Evolutionary conservation across 805 yeast species (phyloP).

Genomic region (Metschnikowia lachancei): DNA sequence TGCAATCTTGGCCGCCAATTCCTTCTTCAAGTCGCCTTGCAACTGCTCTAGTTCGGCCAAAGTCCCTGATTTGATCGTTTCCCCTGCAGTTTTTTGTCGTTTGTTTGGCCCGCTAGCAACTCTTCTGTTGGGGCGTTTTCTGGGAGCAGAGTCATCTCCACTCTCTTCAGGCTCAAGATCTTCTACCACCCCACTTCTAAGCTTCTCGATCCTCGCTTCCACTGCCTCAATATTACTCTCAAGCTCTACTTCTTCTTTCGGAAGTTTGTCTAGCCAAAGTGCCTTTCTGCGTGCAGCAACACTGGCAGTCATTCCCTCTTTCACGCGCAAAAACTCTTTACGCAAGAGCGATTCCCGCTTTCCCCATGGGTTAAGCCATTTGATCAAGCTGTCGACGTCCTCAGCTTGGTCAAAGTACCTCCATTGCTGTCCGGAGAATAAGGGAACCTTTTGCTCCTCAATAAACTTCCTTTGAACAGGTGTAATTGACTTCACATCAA

Average conservation of each 20-base stretch:
- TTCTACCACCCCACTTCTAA: slow-evolving; percentile 9
- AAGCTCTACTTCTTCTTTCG: slow-evolving; percentile 27
- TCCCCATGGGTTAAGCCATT: slow-evolving; percentile 79
- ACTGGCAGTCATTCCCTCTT: slow-evolving; percentile 52
- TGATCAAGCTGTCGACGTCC: slow-evolving; percentile 53
- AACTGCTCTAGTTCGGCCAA: slow-evolving; percentile 25
- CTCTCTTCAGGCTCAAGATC: slow-evolving; percentile 28
- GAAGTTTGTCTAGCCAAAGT: slow-evolving; percentile 41
- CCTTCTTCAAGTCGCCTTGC: slow-evolving; percentile 27
- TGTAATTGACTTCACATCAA: slow-evolving; percentile 22
- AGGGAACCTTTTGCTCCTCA: slow-evolving; percentile 62
- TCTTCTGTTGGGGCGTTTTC: slow-evolving; percentile 33
- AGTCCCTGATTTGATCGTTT: slow-evolving; percentile 29
- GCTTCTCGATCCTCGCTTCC: slow-evolving; percentile 6
- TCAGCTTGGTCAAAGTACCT: slow-evolving; percentile 59
- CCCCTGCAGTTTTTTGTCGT: slow-evolving; percentile 36
- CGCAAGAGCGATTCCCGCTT: slow-evolving; percentile 62
- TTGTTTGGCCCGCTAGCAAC: slow-evolving; percentile 32
- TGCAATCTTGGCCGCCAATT: slow-evolving; percentile 32
- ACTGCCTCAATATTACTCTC: slow-evolving; percentile 14
- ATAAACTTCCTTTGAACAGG: slow-evolving; percentile 57
- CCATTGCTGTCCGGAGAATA: slow-evolving; percentile 61
- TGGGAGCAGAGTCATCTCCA: slow-evolving; percentile 25
- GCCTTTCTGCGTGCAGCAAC: slow-evolving; percentile 59
- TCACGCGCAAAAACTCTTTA: slow-evolving; percentile 55